Evolutionary conservation across 495 filamentous ascomycete genomes (phyloP).

Genomic region (Physcia stellaris): DNA sequence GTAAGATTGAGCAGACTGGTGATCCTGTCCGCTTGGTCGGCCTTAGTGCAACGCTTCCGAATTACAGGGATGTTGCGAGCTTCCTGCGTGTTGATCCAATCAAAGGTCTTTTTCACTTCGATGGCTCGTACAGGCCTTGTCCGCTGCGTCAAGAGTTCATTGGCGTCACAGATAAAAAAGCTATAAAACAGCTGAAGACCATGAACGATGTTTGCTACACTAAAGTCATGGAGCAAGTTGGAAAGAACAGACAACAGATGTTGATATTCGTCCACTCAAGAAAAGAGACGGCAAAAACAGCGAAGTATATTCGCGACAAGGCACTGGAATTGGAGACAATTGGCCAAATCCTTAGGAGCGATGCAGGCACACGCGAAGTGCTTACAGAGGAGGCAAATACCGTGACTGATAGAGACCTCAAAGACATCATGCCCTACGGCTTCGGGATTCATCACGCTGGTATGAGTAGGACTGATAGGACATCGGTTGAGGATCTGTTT

Average conservation of each 20-base stretch:
- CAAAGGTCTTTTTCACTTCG: constrained; percentile 90
- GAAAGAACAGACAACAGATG: constrained; percentile 85
- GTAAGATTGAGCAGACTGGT: constrained; percentile 82
- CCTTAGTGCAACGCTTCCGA: constrained; percentile 87
- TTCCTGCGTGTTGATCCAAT: constrained; percentile 83
- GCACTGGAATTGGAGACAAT: constrained; percentile 93
- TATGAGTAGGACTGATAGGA: constrained; percentile 84
- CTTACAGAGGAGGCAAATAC: constrained; percentile 71
- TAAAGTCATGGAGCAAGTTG: constrained; percentile 95
- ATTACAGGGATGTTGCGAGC: constrained; percentile 91
- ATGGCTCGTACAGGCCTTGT: constrained; percentile 86
- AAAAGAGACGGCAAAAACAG: constrained; percentile 96
- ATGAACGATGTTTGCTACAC: constrained; percentile 99
- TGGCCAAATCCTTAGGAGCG: constrained; percentile 83
- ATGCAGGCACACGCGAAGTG: constrained; percentile 83
- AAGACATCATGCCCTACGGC: constrained; percentile 89
- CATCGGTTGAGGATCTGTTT: constrained; percentile 91
- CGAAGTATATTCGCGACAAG: constrained; percentile 90
- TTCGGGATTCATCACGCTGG: constrained; percentile 98
- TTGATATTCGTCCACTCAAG: constrained; percentile 96
- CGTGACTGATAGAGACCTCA: constrained; percentile 75
- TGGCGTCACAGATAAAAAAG: constrained; percentile 92
- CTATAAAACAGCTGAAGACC: constrained; percentile 96
- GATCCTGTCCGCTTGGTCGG: constrained; percentile 85
- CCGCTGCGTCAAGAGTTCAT: constrained; percentile 95